Conservation (phyloP, 305 asterid species). For the Fraxinus sp. region DNA sequence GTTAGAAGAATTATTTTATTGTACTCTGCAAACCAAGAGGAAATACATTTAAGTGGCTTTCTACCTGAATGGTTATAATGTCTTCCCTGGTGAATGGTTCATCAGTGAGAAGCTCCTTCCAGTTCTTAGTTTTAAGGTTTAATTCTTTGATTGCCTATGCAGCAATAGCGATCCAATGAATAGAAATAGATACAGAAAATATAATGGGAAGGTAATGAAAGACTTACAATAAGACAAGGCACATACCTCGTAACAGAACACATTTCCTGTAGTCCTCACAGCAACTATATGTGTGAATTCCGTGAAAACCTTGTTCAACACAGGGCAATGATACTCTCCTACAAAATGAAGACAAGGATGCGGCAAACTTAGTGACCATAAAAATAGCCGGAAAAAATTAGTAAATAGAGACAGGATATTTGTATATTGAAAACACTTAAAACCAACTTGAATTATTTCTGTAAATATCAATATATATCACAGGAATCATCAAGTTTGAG, state of each 20-base stretch:
- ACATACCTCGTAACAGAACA: conserved; percentile 85
- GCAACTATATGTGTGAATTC: conserved; percentile 93
- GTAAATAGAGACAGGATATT: background rate
- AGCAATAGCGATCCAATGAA: conserved; percentile 15
- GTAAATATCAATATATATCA: background rate
- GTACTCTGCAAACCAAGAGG: conserved; percentile 16
- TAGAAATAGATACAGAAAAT: background rate
- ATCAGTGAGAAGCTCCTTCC: conserved; percentile 98
- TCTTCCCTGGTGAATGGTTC: conserved; percentile 84
- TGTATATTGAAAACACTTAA: background rate
- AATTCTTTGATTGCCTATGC: conserved; percentile 88
- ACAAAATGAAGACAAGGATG: conserved; percentile 21
- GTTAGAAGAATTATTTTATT: conserved; percentile 17
- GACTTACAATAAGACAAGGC: conserved; percentile 4
- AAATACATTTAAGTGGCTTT: conserved; percentile 2
- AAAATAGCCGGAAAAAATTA: background rate
- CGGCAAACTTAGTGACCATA: conserved; percentile 12
- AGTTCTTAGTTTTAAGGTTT: conserved; percentile 87
- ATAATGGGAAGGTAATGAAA: background rate
- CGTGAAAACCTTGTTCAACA: conserved; percentile 83
- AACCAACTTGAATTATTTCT: background rate
- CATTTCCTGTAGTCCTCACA: conserved; percentile 88
- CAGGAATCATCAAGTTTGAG: background rate
- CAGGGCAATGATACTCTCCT: conserved; percentile 95
- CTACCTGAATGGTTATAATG: conserved; percentile 87